phyloP scores from a whole-genome alignment of 345 rosid species.

The Rhizophora mangle region DNA sequence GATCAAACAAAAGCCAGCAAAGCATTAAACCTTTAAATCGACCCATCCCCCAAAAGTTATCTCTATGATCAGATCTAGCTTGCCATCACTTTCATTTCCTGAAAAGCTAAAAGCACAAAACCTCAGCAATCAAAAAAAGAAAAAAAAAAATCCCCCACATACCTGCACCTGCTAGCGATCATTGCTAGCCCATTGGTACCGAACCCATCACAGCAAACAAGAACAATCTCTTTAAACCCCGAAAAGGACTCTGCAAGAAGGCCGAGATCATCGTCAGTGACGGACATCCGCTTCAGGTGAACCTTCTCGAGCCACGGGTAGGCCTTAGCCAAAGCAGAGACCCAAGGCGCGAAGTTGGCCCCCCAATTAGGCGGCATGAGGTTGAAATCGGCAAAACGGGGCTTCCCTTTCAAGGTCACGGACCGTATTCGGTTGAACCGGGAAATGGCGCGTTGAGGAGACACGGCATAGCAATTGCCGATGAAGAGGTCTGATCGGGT shows the following conservation, averaged over 20 bases:
- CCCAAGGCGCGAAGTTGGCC: constrained; percentile 73
- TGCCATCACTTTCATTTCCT: neutral
- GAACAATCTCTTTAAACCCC: constrained; percentile 65
- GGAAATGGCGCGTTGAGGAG: constrained; percentile 52
- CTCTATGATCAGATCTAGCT: neutral
- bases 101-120: too few relatives aligned
- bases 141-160: neutral
- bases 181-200: constrained; percentile 76
- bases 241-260: constrained; percentile 54
- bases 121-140: neutral
- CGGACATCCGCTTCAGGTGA: constrained; percentile 76
- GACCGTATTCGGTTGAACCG: constrained; percentile 63
- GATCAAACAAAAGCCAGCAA: constrained; percentile 19
- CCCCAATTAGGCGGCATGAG: constrained; percentile 88
- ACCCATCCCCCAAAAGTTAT: neutral
- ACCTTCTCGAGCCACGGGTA: constrained; percentile 84
- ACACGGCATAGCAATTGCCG: constrained; percentile 81
- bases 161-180: constrained; percentile 83
- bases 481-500: constrained; percentile 81
- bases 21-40: constrained; percentile 10
- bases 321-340: constrained; percentile 43
- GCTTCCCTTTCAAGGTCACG: constrained; percentile 71
- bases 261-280: constrained; percentile 64
- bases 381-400: constrained; percentile 89
- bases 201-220: constrained; percentile 87